A percentile compares a stretch with the other conserved stretches of the same genome.
These are phyloP conservation scores for Eremothecium sinecaudum DNA, from an alignment of 1,139 yeast species.

Conservation along the genomic window DNA sequence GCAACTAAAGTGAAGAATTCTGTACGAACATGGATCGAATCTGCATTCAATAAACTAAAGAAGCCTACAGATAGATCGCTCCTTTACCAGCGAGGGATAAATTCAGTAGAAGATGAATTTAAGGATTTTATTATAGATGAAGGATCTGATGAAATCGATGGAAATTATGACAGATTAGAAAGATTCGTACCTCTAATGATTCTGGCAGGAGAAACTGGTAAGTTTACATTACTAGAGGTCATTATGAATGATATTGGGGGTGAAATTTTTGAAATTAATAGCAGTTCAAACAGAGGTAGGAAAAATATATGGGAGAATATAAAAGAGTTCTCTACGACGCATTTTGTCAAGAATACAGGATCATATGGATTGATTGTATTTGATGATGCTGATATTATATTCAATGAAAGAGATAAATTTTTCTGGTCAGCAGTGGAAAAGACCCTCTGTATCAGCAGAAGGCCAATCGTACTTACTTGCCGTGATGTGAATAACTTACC, in stretches of 20 bases:
- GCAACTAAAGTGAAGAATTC: constrained; percentile 19
- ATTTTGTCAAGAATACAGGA: constrained; percentile 51
- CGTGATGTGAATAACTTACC: constrained; percentile 50
- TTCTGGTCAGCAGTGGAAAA: constrained; percentile 73
- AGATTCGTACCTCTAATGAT: constrained; percentile 55
- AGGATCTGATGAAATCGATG: constrained; percentile 14
- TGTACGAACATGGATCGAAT: constrained; percentile 41
- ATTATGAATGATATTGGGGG: constrained; percentile 57
- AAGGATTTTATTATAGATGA: constrained; percentile 42
- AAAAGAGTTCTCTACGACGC: constrained; percentile 77
- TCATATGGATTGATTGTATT: constrained; percentile 64
- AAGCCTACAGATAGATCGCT: constrained; percentile 29
- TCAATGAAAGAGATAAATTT: constrained; percentile 61
- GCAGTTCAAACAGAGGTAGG: constrained; percentile 62
- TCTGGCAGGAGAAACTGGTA: constrained; percentile 64
- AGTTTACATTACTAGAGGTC: constrained; percentile 66
- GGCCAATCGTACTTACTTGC: constrained; percentile 79
- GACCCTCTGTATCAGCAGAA: constrained; percentile 53
- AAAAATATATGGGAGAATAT: constrained; percentile 58
- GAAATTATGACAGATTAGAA: constrained; percentile 24
- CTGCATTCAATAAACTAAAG: constrained; percentile 40
- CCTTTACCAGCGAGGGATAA: constrained; percentile 27
- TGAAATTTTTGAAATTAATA: constrained; percentile 73
- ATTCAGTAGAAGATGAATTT: constrained; percentile 24
- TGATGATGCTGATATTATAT: constrained; percentile 79